These are phyloP conservation scores for Ramalina intermedia DNA, from an alignment of 495 filamentous ascomycete genomes.

Conservation along the genomic window DNA sequence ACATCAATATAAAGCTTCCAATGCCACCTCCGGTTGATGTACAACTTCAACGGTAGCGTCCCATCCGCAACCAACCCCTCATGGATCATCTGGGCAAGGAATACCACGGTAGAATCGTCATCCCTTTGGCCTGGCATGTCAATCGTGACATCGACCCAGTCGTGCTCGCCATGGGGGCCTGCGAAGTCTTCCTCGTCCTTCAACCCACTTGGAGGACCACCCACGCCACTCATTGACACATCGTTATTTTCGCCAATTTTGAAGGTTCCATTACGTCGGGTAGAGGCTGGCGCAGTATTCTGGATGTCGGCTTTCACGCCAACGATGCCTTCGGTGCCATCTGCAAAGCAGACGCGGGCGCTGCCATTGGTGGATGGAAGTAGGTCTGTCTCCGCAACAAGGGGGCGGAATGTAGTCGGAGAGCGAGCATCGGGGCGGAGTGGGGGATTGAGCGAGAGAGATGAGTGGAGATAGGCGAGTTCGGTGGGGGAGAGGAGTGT, in stretches of 20 bases:
- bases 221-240: conserved; percentile 18
- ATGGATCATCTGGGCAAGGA: conserved; percentile 71
- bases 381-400: conserved; percentile 78
- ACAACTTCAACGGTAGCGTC: conserved; percentile 52
- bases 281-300: conserved; percentile 30
- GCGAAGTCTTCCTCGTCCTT: conserved; percentile 17
- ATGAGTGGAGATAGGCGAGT: conserved; percentile 86
- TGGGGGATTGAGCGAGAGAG: conserved; percentile 61
- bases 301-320: conserved; percentile 92
- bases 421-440: conserved; percentile 80
- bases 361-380: conserved; percentile 82
- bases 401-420: conserved; percentile 74
- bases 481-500: conserved; percentile 71
- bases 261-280: not conserved
- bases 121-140: conserved; percentile 38
- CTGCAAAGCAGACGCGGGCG: conserved; percentile 83
- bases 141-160: conserved; percentile 21
- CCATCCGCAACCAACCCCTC: conserved; percentile 73
- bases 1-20: conserved; percentile 96
- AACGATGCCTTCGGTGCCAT: conserved; percentile 89
- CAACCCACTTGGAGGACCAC: not conserved
- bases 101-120: conserved; percentile 80
- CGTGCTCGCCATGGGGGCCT: conserved; percentile 19
- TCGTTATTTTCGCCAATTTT: conserved; percentile 20
- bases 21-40: conserved; percentile 80